phyloP scores from a whole-genome alignment of 805 yeast genomes.

The Zygoascus biomembranicola region DNA sequence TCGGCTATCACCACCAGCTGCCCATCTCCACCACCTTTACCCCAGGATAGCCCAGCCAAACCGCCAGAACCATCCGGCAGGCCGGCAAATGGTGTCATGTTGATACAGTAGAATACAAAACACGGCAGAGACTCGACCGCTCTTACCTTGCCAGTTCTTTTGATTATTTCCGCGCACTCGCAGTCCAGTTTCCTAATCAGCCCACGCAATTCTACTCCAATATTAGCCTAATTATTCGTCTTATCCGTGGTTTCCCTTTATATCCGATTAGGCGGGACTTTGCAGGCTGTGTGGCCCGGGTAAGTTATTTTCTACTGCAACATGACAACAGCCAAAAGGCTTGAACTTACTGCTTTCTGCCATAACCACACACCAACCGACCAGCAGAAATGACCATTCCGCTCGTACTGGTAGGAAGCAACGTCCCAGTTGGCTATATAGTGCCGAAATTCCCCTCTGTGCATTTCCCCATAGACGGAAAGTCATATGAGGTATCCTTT shows the following conservation, averaged over 20 bases:
- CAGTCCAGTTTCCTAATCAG: not conserved
- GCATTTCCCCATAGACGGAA: conserved; percentile 52
- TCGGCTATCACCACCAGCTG: not conserved
- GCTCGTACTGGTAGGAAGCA: conserved; percentile 16
- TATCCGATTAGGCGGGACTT: not conserved
- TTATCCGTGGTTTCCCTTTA: not conserved
- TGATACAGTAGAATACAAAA: too few relatives aligned
- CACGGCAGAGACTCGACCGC: too few relatives aligned
- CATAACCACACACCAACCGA: too few relatives aligned
- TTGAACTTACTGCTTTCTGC: too few relatives aligned
- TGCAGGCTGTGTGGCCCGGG: too few relatives aligned
- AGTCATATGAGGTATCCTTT: conserved; percentile 39
- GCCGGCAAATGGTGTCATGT: too few relatives aligned
- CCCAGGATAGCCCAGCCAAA: not conserved
- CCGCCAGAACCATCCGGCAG: too few relatives aligned
- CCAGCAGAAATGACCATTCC: conserved; percentile 9
- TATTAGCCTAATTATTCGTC: not conserved
- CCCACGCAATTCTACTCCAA: not conserved
- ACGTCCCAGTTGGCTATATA: conserved; percentile 70
- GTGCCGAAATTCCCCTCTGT: conserved; percentile 78
- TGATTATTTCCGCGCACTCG: too few relatives aligned
- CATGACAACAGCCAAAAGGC: too few relatives aligned
- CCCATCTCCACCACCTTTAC: not conserved
- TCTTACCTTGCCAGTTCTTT: too few relatives aligned
- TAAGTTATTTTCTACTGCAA: too few relatives aligned